Base-by-base conservation (phyloP, 805 yeast genomes). In the Wickerhamiella brachini region DNA sequence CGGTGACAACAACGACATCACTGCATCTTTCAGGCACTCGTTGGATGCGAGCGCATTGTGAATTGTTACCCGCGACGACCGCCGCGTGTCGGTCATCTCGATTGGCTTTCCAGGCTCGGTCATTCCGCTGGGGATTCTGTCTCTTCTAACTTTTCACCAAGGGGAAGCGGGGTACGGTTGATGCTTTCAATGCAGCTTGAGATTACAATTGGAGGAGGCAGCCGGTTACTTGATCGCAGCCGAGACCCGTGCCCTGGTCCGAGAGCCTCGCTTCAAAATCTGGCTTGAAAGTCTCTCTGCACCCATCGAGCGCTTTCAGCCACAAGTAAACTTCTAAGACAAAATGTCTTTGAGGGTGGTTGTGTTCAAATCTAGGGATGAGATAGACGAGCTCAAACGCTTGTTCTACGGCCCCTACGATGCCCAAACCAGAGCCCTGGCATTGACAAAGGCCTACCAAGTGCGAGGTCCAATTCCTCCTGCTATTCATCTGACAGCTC, bases 381-480 rank as follows among this genome's bases (percentile, higher is more conserved):
- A 56, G 45, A 46, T 57, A 10, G 26, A 47, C 38, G 51, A 53
- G 21, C 59, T 59, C 29, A 51, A 50, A 10, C 29, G 24, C 13
- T 54, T 56, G 23, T 51, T 59, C n/a, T 59, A 50, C 49, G 63
- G 63, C 13, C 34, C 49, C 31, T 20, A 10, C 21, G 41, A 22
- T 15, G 45, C 49, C 20, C 63, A 60, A 50, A 23, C 31, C 3
- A 50, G 59, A 29, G 63, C 58, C 6, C 54, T 61, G 37, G 54
- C 56, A 8, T 47, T 49, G 20, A 45, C 52, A 26, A 49, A 54
- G 44, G 63, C 63, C 20, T 53, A 54, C 53, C 55, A 61, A 50
- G 52, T 56, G 8, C 56, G 62, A n/a, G 59, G 58, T 5, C 57
- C 49, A 15, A 56, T 60, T 15, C 63, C 63, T 4, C 56, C 62